Conservation (phyloP, 805 yeast genomes). For the Phaffomyces antillensis region DNA sequence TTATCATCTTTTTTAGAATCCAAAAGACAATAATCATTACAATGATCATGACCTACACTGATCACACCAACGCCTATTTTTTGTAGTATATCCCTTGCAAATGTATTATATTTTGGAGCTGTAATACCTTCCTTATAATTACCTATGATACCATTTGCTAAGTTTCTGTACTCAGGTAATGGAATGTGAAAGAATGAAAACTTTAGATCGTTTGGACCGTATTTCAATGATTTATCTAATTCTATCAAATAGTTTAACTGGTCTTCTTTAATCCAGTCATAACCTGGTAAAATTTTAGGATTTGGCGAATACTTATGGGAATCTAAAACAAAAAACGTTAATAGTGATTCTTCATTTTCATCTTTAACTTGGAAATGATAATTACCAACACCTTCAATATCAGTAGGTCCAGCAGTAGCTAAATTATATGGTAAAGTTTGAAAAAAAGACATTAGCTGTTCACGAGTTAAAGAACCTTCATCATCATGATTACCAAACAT, state of each 20-base stretch:
- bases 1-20: conserved; percentile 32
- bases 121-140: conserved; percentile 63
- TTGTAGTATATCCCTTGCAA: conserved; percentile 51
- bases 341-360: conserved; percentile 32
- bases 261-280: conserved; percentile 74
- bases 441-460: conserved; percentile 52
- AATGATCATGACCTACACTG: conserved; percentile 92
- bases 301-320: conserved; percentile 68
- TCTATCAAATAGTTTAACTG: conserved; percentile 55
- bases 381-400: conserved; percentile 79
- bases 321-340: conserved; percentile 72
- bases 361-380: conserved; percentile 51
- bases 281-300: conserved; percentile 67
- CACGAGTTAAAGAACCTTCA: conserved; percentile 63
- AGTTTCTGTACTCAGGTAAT: conserved; percentile 68
- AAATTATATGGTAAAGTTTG: conserved; percentile 60
- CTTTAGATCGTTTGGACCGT: conserved; percentile 38
- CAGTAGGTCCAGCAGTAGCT: conserved; percentile 55
- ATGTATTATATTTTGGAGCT: conserved; percentile 67
- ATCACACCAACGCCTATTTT: conserved; percentile 68
- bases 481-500: conserved; percentile 93
- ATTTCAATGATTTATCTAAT: conserved; percentile 25
- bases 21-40: conserved; percentile 80
- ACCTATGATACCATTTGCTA: conserved; percentile 48
- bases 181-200: conserved; percentile 97